phyloP scores from a whole-genome alignment of 495 filamentous ascomycete species.

The Penicillium fimorum region DNA sequence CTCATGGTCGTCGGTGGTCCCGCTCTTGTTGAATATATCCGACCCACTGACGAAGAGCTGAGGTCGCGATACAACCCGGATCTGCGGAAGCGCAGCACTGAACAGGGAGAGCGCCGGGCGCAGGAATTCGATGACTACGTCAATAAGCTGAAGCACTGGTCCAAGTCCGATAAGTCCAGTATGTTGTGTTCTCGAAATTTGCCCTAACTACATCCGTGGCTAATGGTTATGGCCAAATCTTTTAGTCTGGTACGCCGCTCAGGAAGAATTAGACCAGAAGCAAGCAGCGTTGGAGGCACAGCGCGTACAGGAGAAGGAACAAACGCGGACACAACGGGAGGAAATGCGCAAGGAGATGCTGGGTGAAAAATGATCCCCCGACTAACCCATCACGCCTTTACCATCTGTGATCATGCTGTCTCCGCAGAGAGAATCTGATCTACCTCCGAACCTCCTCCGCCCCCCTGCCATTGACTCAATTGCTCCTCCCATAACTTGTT shows the following conservation, averaged over 20 bases:
- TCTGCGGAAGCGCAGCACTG: slow-evolving; percentile 76
- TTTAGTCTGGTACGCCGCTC: slow-evolving; percentile 74
- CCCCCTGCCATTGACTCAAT: background rate
- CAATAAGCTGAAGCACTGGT: slow-evolving; percentile 76
- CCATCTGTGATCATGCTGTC: background rate
- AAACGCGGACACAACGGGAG: slow-evolving; percentile 52
- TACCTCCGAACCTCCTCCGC: background rate
- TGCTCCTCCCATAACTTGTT: background rate
- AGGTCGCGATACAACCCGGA: slow-evolving; percentile 93
- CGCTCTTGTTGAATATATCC: slow-evolving; percentile 73
- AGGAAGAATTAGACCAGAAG: slow-evolving; percentile 58
- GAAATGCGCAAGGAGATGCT: slow-evolving; percentile 54
- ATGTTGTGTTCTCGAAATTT: slow-evolving; percentile 20
- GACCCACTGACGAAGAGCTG: slow-evolving; percentile 87
- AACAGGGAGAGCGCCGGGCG: slow-evolving; percentile 66
- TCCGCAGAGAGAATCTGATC: background rate
- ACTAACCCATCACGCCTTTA: background rate
- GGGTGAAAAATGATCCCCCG: slow-evolving; percentile 37
- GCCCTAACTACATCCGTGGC: background rate
- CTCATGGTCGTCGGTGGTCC: slow-evolving; percentile 78
- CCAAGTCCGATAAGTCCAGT: slow-evolving; percentile 88
- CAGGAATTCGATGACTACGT: slow-evolving; percentile 91
- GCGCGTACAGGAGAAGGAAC: slow-evolving; percentile 51
- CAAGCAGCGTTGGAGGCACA: slow-evolving; percentile 39
- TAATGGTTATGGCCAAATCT: slow-evolving; percentile 13